These are phyloP conservation scores for Dispira parvispora DNA, from an alignment of 192 early-diverging fungal genomes.

Conservation along the genomic window DNA sequence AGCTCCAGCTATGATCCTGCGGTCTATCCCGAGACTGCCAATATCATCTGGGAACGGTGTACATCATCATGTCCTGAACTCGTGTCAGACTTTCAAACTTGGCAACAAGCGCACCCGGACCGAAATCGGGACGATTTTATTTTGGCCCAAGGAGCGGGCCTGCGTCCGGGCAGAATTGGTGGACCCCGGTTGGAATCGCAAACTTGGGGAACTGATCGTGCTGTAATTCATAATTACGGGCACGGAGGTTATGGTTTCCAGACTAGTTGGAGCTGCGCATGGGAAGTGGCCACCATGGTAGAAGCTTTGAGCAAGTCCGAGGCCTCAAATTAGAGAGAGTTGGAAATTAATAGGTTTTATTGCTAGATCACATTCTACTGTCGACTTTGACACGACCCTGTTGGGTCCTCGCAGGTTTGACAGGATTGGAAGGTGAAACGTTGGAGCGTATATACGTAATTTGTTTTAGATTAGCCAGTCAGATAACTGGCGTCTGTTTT, in stretches of 20 bases:
- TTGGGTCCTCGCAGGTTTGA: no score
- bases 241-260: conserved; percentile 10
- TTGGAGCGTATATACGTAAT: no score
- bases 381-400: no score
- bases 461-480: no score
- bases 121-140: neutral
- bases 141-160: neutral
- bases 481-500: no score
- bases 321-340: no score
- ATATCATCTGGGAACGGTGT: conserved; percentile 9
- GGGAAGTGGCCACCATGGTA: neutral
- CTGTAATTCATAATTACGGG: conserved; percentile 8
- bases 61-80: neutral
- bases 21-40: neutral
- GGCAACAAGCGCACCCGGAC: neutral
- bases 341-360: no score
- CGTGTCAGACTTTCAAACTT: neutral
- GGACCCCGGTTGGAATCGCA: conserved; percentile 1
- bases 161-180: neutral
- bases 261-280: conserved; percentile 6
- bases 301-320: no score
- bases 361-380: no score
- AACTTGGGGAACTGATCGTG: neutral
- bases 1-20: conserved; percentile 9
- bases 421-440: no score